A percentile compares a stretch with the other conserved stretches of the same genome.
phyloP scores from a whole-genome alignment of 2,329 filamentous ascomycete genomes.

The Sporothrix brunneoviolacea region DNA sequence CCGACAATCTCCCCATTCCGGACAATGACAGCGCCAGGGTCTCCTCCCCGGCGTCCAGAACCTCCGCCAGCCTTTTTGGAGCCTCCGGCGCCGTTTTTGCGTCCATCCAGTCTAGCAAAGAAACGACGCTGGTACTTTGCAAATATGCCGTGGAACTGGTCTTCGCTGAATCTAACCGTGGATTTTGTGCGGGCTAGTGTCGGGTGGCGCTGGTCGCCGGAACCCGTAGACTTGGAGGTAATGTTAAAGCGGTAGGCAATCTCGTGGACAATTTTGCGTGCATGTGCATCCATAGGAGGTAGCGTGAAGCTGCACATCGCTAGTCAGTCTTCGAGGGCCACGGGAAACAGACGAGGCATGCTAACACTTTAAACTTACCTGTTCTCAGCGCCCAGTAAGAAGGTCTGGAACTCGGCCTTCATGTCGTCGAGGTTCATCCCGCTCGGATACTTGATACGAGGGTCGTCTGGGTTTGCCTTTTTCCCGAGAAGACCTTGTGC shows the following conservation, averaged over 20 bases:
- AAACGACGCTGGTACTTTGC: conserved; percentile 45
- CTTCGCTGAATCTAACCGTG: conserved; percentile 56
- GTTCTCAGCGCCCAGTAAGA: conserved; percentile 57
- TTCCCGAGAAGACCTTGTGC: conserved; percentile 59
- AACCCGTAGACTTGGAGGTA: conserved; percentile 77
- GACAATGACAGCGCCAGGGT: conserved; percentile 48
- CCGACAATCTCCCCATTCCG: conserved; percentile 86
- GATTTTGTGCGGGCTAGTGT: conserved; percentile 66
- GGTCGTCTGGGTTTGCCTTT: conserved; percentile 46
- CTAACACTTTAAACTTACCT: conserved; percentile 53
- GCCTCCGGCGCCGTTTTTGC: conserved; percentile 17
- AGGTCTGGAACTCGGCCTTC: conserved; percentile 63
- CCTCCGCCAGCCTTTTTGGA: neutral
- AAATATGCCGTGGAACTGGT: conserved; percentile 44
- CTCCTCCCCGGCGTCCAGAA: conserved; percentile 25
- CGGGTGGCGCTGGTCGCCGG: conserved; percentile 65
- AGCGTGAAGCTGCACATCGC: conserved; percentile 53
- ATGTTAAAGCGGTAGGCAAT: conserved; percentile 68
- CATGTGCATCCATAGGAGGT: conserved; percentile 75
- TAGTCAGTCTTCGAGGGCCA: neutral
- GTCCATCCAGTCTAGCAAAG: conserved; percentile 46
- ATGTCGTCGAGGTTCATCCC: conserved; percentile 68
- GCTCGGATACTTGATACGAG: conserved; percentile 63
- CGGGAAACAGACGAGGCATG: too few relatives aligned
- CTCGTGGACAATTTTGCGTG: conserved; percentile 73